phyloP scores from a whole-genome alignment of 495 filamentous ascomycete species.

The Astrothelium macrocarpum region DNA sequence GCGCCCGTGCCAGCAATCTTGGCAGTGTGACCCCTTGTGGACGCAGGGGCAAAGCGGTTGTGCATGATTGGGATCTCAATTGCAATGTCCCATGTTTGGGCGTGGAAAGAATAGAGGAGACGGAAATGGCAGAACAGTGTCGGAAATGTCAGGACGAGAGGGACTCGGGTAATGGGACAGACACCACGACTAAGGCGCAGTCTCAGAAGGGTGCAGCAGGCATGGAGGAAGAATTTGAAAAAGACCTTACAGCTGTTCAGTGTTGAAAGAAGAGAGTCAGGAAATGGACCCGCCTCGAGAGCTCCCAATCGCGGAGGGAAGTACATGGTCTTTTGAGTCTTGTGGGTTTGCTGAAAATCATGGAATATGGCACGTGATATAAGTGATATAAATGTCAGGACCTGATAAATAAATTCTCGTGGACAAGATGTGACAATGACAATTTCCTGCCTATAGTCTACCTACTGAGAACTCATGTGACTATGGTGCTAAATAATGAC shows the following conservation, averaged over 20 bases:
- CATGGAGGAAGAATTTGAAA: background rate
- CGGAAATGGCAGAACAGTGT: background rate
- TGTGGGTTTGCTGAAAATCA: too few relatives aligned
- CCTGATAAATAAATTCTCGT: too few relatives aligned
- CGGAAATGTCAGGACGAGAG: background rate
- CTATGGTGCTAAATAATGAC: too few relatives aligned
- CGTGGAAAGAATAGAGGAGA: background rate
- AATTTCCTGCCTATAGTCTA: too few relatives aligned
- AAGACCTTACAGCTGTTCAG: background rate
- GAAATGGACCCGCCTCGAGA: too few relatives aligned
- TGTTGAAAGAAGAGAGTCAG: background rate
- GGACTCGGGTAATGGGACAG: background rate
- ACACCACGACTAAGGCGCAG: background rate
- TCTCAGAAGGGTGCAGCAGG: background rate
- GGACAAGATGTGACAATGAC: too few relatives aligned
- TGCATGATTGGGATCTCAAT: background rate
- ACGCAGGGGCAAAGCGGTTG: background rate
- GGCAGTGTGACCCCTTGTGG: background rate
- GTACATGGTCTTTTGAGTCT: too few relatives aligned
- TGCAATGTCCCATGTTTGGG: background rate
- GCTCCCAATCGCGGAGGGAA: too few relatives aligned
- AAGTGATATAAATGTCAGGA: too few relatives aligned
- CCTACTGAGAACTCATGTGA: too few relatives aligned
- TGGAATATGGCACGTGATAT: too few relatives aligned
- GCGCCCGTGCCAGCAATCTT: background rate